phyloP scores from a whole-genome alignment of 1,284 basidiomycete species.

The Pseudozyma hubeiensis region DNA sequence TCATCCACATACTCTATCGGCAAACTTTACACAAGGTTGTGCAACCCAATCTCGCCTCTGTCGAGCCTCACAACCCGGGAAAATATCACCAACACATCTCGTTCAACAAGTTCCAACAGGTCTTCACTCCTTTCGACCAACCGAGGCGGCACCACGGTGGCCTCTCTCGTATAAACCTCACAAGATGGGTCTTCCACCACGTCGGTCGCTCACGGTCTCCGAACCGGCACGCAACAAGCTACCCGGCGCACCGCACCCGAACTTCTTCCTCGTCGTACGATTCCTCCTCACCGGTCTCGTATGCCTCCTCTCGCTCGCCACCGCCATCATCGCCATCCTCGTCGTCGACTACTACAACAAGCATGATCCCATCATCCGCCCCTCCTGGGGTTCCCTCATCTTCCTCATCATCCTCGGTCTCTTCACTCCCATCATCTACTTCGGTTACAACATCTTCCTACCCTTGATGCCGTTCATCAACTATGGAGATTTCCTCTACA shows the following conservation, averaged over 20 bases:
- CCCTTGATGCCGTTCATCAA: slow-evolving; percentile 67
- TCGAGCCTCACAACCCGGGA: no score
- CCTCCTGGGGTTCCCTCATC: slow-evolving; percentile 69
- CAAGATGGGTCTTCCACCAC: slow-evolving; percentile 62
- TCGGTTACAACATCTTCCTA: slow-evolving; percentile 68
- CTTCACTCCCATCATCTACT: slow-evolving; percentile 66
- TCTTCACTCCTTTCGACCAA: no score
- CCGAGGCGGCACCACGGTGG: no score
- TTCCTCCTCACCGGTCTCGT: slow-evolving; percentile 64
- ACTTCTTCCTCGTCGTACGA: slow-evolving; percentile 60
- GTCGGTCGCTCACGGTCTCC: slow-evolving; percentile 56
- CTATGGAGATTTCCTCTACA: slow-evolving; percentile 66
- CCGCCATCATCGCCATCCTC: slow-evolving; percentile 63
- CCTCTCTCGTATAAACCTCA: no score
- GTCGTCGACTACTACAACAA: slow-evolving; percentile 68
- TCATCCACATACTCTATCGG: no score
- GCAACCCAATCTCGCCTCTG: no score
- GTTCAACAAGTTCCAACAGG: no score
- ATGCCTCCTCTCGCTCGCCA: slow-evolving; percentile 60
- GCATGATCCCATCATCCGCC: slow-evolving; percentile 67
- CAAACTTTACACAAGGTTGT: no score
- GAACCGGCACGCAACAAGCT: slow-evolving; percentile 41
- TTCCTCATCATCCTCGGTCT: slow-evolving; percentile 69
- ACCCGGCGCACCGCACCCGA: slow-evolving; percentile 60
- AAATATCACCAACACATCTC: no score